phyloP scores from a whole-genome alignment of 2,329 filamentous ascomycete genomes.

The Endothia cerciana region DNA sequence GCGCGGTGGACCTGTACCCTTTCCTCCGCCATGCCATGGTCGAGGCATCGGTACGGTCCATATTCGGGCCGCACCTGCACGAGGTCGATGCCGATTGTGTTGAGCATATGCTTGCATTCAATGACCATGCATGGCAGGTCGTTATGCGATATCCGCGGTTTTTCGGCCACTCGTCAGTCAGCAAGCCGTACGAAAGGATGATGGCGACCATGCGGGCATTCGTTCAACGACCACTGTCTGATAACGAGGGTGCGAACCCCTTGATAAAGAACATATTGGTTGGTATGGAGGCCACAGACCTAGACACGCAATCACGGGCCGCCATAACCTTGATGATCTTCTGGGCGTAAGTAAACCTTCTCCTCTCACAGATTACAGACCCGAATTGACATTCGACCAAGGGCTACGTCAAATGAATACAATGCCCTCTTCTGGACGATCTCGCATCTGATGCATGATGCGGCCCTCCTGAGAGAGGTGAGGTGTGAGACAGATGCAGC shows the following conservation, averaged over 20 bases:
- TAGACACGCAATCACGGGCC: slow-evolving; percentile 10
- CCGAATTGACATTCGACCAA: background rate
- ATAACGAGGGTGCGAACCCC: slow-evolving; percentile 3
- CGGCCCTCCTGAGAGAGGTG: background rate
- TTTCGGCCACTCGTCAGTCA: background rate
- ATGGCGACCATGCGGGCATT: slow-evolving; percentile 7
- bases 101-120: slow-evolving; percentile 8
- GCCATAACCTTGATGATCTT: slow-evolving; percentile 12
- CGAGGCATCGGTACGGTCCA: slow-evolving; percentile 2
- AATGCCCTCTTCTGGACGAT: slow-evolving; percentile 10
- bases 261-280: background rate
- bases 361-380: background rate
- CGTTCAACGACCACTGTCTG: background rate
- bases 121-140: slow-evolving; percentile 11
- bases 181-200: slow-evolving; percentile 1
- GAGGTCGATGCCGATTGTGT: slow-evolving; percentile 5
- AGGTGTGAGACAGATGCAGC: slow-evolving; percentile 7
- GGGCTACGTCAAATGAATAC: slow-evolving; percentile 9
- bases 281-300: background rate
- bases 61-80: slow-evolving; percentile 12
- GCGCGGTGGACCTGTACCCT: background rate
- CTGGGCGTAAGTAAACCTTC: slow-evolving; percentile 11
- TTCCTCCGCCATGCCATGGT: slow-evolving; percentile 4
- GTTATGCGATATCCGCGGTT: slow-evolving; percentile 8
- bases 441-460: slow-evolving; percentile 6